Evolutionary conservation across 202 grass and related monocot species (phyloP), one percentile per base, ranked within the genome.

Genomic region (Setaria viridis): DNA sequence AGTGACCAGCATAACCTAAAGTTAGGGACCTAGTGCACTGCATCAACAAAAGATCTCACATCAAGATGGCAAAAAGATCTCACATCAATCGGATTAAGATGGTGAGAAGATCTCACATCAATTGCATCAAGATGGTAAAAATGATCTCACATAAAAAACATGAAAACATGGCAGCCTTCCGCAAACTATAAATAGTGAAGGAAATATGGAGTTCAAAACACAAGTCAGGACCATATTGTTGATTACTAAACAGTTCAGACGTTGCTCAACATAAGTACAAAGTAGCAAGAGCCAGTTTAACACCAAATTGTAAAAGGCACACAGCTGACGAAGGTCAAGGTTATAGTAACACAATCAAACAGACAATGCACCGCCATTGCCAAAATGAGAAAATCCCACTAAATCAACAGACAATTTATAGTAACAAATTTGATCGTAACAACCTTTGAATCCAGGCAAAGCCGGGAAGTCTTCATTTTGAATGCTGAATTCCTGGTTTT

Each of bases 401-500:
- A 39, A 84, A 84, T 76, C 75, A 87, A 50, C 45, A 62, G 50
- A 55, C 46, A 90, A 67, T 71, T 87, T 70, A 33, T 87, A 70
- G 54, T 84, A 84, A 80, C 67, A 92, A 92, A 51, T 80, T 84
- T 70, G 82, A 81, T 67, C 77, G 43, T 60, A 85, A 91, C 51
- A 85, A 99, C 97, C 97, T 99, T 99, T 99, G 72, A 87, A 96
- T 88, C 93, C 97, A 67, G 97, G 97, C 79, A 99, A 96, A 88
- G 97, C 93, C 12, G 97, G 96, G 66, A 99, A 99, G 88, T 99
- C 93, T 91, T 99, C 97, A 83, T 94, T 99, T 82, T 99, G 97
- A 84, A 99, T 96, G 85, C 93, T 99, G 81, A 99, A 99, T 88
- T 99, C 97, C 82, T 99, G 97, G 85, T 87, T 99, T 90, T 99